Evolutionary conservation across 2,329 filamentous ascomycete species (phyloP), one percentile per base, ranked within the genome.

Genomic region (Penicillium hordei): DNA sequence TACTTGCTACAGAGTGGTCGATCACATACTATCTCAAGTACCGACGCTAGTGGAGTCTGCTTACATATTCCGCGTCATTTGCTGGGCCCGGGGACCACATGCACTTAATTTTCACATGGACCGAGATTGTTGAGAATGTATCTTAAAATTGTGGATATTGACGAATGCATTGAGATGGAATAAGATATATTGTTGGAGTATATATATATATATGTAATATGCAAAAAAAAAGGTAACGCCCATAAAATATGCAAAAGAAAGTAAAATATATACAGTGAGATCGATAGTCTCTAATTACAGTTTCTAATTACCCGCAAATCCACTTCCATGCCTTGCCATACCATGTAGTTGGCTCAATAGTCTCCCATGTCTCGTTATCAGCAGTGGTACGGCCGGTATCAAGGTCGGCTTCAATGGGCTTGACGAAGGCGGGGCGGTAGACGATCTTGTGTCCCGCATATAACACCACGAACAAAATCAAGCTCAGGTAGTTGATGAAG

Each of bases 401-500:
- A 45, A 81, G 60, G 70, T 81, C 79, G 6, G 76, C 77, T 39
- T 79, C 75, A 9, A 65, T 48, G 9, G 72, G 61, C 49, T 68
- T 69, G 40, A 81, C 76, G 59, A 76, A 71, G 19, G 60, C 64
- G 1, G 71, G 69, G 52, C 68, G 70, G 59, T 61, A 75, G 5
- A 75, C 46, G 2, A 76, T 15, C 64, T 89, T 89, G 76, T 89
- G 86, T 2, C 82, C 84, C 0, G 81, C 52, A 63, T 82, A 86
- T 9, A 88, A 70, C 2, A 83, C 79, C 4, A 82, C 66, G 63
- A 89, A 89, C 5, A 89, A 67, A 23, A 89, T 83, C 55, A 89
- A 68, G 62, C 84, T 87, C 64, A 89, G 70, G 64, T 89, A 90
- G 13, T 82, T 79, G 3, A 84, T 80, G 60, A 89, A 88, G 66